Base-by-base conservation (phyloP, 1,284 basidiomycete genomes). In the Anthracocystis panici-leucophaei region DNA sequence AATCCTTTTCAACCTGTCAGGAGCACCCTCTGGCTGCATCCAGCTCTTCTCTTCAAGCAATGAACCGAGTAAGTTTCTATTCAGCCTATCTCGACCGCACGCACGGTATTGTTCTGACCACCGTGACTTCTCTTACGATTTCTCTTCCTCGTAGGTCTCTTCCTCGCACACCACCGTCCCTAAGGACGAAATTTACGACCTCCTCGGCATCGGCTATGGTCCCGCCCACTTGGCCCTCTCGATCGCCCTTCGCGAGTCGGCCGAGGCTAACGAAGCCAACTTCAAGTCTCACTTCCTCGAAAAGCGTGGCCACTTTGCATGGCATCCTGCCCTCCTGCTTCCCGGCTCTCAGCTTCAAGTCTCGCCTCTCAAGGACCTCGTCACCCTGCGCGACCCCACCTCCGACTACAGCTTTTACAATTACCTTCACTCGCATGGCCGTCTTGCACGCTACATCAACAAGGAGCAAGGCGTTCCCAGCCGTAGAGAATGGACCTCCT, bases 271-370 rank as follows among this genome's bases (percentile, higher is more conserved):
- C 51, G 69, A 78, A 14, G 49, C 57, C 6, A 48, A 61, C 49
- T 79, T 82, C 62, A 75, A 77, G 42, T 66, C 68, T 20, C 63
- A 70, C 56, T 84, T 84, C 46, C 64, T 84, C 27, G 83, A 84
- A 61, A 66, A 67, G 48, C 81, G 81, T 38, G 58, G 68, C n/a
- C 40, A 75, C 50, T 84, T 84, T 70, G 82, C 82, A 23, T 84
- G 83, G 83, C 83, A 85, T 48, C 81, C 81, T 10, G 67, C 80
- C 5, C 75, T 85, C 12, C 66, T 85, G 6, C 76, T 85, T 7
- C 83, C 83, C 12, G 83, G 83, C 35, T 76, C 82, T 8, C 82
- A 82, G 65, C 78, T 85, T 27, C 83, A 85, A 55, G 83, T 85
- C 29, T 84, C 82, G 46, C 83, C 82, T 23, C 69, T 84, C 45